Base-by-base conservation (phyloP, 495 filamentous ascomycete genomes). In the Aspergillus diversus region DNA sequence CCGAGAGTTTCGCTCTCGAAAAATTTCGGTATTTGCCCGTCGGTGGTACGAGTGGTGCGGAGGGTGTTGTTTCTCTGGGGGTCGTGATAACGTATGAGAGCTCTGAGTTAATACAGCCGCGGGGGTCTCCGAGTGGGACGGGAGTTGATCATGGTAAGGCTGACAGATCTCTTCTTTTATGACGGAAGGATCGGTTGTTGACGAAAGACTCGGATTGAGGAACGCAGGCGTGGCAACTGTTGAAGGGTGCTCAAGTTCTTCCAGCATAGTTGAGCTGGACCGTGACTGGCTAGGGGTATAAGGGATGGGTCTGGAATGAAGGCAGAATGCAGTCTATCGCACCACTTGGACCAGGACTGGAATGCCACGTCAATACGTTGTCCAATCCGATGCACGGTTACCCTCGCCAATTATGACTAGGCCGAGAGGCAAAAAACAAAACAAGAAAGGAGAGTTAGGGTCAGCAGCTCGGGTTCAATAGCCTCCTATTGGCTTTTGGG, bases 11-110 rank as follows among this genome's bases (percentile, higher is more conserved):
- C 61, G 70, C 33, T 69, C 69, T 57, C 69, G 68, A 59, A 75
- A 68, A 43, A 77, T 73, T 61, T 80, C 77, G 5, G 77, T 80
- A 63, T 80, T 80, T 31, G 75, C 71, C 33, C 77, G 77, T 63
- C 77, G 76, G 60, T 80, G 77, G 54, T 67, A 73, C 50, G 70
- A 69, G n/a, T 64, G 59, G 60, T 65, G 69, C 61, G 63, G 17
- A 13, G 66, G 66, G 34, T 63, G 63, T 11, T 67, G 69, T 47
- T 67, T 70, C 21, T 61, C 60, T 48, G 66, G 56, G 15, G 50
- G 60, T 52, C 46, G 33, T 39, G 67, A 60, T 57, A 57, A 48
- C 34, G 57, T 52, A 63, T 68, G 46, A 27, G 66, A 65, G 58
- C 57, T 65, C 43, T 64, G 61, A 47, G 61, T 62, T 61, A 68